These are phyloP conservation scores for Oidium heveae DNA, from an alignment of 2,329 filamentous ascomycete genomes.

Conservation along the genomic window DNA sequence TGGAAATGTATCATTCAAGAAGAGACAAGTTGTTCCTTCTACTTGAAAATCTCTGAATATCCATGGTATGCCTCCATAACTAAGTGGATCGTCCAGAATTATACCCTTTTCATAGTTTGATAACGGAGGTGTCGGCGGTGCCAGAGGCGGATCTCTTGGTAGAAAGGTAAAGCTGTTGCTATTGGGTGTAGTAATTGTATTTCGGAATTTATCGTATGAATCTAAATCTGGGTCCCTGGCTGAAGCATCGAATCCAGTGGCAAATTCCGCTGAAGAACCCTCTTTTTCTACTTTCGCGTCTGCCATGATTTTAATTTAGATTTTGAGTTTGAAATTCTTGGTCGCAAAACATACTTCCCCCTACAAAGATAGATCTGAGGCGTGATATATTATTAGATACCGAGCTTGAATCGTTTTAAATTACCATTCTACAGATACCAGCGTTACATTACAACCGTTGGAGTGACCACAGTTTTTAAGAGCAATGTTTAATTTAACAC, in stretches of 20 bases:
- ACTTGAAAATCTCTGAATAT: slow-evolving; percentile 65
- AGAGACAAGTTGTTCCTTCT: slow-evolving; percentile 52
- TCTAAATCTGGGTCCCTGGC: not conserved
- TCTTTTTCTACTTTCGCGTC: not conserved
- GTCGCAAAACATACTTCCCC: not conserved
- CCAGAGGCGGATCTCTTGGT: slow-evolving; percentile 5
- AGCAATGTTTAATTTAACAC: too few species aligned
- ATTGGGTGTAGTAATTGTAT: slow-evolving; percentile 20
- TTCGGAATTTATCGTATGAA: slow-evolving; percentile 6
- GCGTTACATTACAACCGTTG: too few species aligned
- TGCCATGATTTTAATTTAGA: not conserved
- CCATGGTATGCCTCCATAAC: slow-evolving; percentile 63
- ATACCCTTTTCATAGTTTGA: slow-evolving; percentile 26
- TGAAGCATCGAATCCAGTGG: not conserved
- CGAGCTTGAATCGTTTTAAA: too few species aligned
- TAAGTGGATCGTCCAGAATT: slow-evolving; percentile 17
- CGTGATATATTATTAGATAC: too few species aligned
- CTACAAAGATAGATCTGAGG: too few species aligned
- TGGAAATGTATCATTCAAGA: slow-evolving; percentile 39
- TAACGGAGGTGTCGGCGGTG: slow-evolving; percentile 39
- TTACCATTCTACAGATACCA: too few species aligned
- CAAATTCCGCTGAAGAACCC: not conserved
- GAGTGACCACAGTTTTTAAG: too few species aligned
- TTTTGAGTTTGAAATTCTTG: not conserved
- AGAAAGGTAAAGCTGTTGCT: slow-evolving; percentile 19